Base-by-base conservation (phyloP, 768 basidiomycete species). In the Rhizopogon roseolus region DNA sequence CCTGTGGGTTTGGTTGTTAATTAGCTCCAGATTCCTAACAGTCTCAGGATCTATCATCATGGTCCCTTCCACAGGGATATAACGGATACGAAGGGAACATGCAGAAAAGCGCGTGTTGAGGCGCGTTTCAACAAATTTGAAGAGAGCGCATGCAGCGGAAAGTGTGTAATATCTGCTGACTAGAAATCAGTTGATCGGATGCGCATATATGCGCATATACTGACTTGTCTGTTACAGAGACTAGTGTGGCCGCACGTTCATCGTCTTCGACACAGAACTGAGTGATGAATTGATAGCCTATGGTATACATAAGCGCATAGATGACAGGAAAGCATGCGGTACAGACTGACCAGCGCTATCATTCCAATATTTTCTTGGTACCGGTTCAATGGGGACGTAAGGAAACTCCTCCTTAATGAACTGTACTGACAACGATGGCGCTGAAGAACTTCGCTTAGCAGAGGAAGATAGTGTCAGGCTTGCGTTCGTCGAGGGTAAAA, bases 41-140 rank as follows among this genome's bases (percentile, higher is more conserved):
- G 90, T 93, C 56, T 94, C 94, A 0, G 85, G 79, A 64, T 98
- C 97, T 58, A 99, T 88, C 79, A 97, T 80, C 88, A 98, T 90
- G 0, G 92, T 95, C 0, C 95, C 95, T 65, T 95, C 90, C 0
- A 90, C 84, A 2, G 89, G 82, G 1, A 81, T 74, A 62, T 88
- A 94, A 19, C 82, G 77, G 52, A 93, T 90, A 34, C 84, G 79
- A 22, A 93, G 73, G 8, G 91, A 91, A 4, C 72, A 75, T 0
- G 78, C 67, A 1, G 89, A 78, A 65, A 90, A 98, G 13, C 83
- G 80, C 0, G 79, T 81, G 58, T 90, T 88, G 49, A 88, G 69
- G 48, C 81, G 80, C 2, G 70, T 69, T 63, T 95, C 90, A 19
- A 86, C 78, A 61, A 91, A 83, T 66, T 92, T 93, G 77, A 98